These are phyloP conservation scores for Acanthamoeba healyi DNA, from an alignment of 208 protist species.

Conservation along the genomic window DNA sequence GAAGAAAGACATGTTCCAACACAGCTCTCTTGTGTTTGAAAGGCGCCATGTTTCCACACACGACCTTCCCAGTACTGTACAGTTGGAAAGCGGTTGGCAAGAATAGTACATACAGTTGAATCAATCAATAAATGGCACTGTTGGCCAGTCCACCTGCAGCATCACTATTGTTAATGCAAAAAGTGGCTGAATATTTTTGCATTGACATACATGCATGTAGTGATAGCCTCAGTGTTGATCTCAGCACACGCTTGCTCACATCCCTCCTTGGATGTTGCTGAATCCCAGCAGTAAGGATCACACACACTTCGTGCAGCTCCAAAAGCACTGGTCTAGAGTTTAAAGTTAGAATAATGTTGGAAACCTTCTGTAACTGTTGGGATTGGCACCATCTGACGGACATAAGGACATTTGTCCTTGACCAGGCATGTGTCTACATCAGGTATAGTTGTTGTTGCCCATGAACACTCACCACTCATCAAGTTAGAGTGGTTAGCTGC, in stretches of 20 bases:
- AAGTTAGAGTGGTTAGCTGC: neutral
- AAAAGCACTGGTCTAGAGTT: neutral
- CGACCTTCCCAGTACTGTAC: constrained; percentile 20
- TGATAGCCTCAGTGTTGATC: no score
- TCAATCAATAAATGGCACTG: neutral
- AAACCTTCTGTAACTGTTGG: no score
- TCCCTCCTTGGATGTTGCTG: neutral
- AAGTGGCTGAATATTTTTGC: neutral
- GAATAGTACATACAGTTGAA: neutral
- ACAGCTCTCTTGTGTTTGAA: neutral
- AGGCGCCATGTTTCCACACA: constrained; percentile 22
- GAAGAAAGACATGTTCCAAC: neutral
- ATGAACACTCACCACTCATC: neutral
- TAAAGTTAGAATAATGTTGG: neutral
- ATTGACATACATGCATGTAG: neutral
- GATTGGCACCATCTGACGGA: neutral
- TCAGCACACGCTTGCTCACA: neutral
- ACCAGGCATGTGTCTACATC: neutral
- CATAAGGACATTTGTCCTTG: neutral
- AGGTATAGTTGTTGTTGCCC: neutral
- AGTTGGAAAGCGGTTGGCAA: neutral
- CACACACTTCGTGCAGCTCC: neutral
- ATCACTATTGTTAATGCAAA: neutral
- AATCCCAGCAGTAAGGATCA: neutral
- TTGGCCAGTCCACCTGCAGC: neutral